Evolutionary conservation across 2,329 filamentous ascomycete genomes (phyloP).

Genomic region (Xylaria sp.): DNA sequence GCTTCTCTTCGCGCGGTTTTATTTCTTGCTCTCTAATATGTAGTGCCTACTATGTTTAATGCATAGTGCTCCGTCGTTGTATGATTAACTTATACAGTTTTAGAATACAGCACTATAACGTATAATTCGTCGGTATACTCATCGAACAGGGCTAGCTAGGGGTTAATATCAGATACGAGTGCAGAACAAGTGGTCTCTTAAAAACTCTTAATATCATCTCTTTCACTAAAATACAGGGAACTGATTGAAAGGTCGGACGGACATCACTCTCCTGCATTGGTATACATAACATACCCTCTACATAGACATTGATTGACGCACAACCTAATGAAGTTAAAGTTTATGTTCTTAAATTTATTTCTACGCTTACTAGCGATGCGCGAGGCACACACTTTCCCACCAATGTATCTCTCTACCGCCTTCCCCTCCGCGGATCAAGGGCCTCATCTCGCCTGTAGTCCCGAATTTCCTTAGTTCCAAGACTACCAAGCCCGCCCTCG

Average conservation of each 20-base stretch:
- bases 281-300: too few relatives aligned
- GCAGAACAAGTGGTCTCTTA: not conserved
- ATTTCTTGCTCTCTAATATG: not conserved
- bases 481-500: conserved; percentile 87
- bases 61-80: not conserved
- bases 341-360: not conserved
- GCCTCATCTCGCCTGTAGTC: conserved; percentile 86
- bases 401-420: conserved; percentile 29
- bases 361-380: not conserved
- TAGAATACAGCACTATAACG: not conserved
- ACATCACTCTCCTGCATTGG: too few relatives aligned
- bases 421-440: conserved; percentile 79
- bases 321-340: too few relatives aligned
- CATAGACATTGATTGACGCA: too few relatives aligned
- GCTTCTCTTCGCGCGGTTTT: not conserved
- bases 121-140: not conserved
- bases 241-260: too few relatives aligned
- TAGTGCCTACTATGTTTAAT: not conserved
- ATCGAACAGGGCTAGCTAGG: not conserved
- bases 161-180: not conserved
- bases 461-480: conserved; percentile 92
- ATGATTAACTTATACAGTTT: not conserved
- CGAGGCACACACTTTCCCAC: too few relatives aligned
- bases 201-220: too few relatives aligned
- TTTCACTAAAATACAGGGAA: too few relatives aligned